These are phyloP conservation scores for Shiraia bambusicola DNA, from an alignment of 2,329 filamentous ascomycete species.

Conservation along the genomic window DNA sequence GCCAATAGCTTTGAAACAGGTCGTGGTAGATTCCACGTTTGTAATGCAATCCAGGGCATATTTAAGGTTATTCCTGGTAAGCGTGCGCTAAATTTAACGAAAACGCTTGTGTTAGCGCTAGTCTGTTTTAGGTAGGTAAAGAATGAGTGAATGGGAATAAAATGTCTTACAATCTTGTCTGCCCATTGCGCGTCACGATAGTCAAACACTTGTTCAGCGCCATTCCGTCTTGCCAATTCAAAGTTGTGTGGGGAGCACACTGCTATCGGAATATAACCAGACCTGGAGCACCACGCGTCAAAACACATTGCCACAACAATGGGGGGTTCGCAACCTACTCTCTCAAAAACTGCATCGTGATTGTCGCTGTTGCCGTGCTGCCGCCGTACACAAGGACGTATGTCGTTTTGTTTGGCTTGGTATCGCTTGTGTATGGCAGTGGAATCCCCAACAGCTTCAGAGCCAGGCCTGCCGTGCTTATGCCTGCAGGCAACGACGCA, in stretches of 20 bases:
- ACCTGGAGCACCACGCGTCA: neutral
- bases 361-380: slow-evolving; percentile 2
- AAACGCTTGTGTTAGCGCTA: no score
- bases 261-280: slow-evolving; percentile 1
- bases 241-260: slow-evolving; percentile 14
- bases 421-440: slow-evolving; percentile 5
- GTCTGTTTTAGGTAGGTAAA: no score
- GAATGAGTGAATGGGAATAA: no score
- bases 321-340: neutral
- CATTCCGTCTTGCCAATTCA: slow-evolving; percentile 4
- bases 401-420: slow-evolving; percentile 1
- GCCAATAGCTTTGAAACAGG: slow-evolving; percentile 27
- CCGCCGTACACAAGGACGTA: slow-evolving; percentile 36
- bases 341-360: slow-evolving; percentile 17
- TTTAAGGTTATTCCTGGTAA: slow-evolving; percentile 2
- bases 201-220: slow-evolving; percentile 12
- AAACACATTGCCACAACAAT: neutral
- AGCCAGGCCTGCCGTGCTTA: slow-evolving; percentile 41
- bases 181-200: slow-evolving; percentile 7
- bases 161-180: slow-evolving; percentile 4
- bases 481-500: slow-evolving; percentile 37
- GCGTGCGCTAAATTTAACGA: no score
- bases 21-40: slow-evolving; percentile 16
- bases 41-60: slow-evolving; percentile 18
- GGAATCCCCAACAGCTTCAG: slow-evolving; percentile 39